Evolutionary conservation across 2,329 filamentous ascomycete species (phyloP).

Genomic region (Epichloe festucae): DNA sequence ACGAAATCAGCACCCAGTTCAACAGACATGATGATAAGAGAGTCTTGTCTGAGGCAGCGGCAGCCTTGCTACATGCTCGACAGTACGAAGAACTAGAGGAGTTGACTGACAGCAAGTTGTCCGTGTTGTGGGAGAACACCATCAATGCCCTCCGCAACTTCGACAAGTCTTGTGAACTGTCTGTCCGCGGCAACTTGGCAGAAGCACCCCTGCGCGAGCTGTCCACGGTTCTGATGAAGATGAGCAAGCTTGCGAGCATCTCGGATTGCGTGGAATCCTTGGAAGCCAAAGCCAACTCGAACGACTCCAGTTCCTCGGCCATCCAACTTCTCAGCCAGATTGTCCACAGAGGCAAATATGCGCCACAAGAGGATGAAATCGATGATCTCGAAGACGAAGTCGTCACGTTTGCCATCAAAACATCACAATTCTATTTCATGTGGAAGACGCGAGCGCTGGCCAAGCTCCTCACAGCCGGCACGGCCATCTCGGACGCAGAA

Average conservation of each 20-base stretch:
- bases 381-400: slow-evolving; percentile 71
- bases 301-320: slow-evolving; percentile 35
- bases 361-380: slow-evolving; percentile 54
- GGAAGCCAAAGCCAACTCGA: slow-evolving; percentile 44
- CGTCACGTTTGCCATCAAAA: slow-evolving; percentile 61
- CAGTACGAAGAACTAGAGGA: slow-evolving; percentile 84
- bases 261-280: slow-evolving; percentile 65
- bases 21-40: slow-evolving; percentile 77
- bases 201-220: slow-evolving; percentile 54
- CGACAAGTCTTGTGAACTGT: slow-evolving; percentile 58
- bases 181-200: slow-evolving; percentile 54
- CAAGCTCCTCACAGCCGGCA: slow-evolving; percentile 40
- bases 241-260: slow-evolving; percentile 68
- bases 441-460: slow-evolving; percentile 65
- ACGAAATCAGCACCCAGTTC: slow-evolving; percentile 91
- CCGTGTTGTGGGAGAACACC: slow-evolving; percentile 74
- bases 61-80: slow-evolving; percentile 72
- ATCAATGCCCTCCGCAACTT: slow-evolving; percentile 61
- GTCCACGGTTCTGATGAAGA: slow-evolving; percentile 61
- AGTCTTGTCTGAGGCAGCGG: slow-evolving; percentile 72
- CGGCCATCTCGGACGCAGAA: slow-evolving; percentile 40
- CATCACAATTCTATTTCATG: slow-evolving; percentile 81
- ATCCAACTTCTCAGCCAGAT: slow-evolving; percentile 62
- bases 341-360: slow-evolving; percentile 58
- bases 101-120: slow-evolving; percentile 65